Evolutionary conservation across 1,284 basidiomycete species (phyloP), one percentile per base, ranked within the genome.

Genomic region (Phlebopus sp.): DNA sequence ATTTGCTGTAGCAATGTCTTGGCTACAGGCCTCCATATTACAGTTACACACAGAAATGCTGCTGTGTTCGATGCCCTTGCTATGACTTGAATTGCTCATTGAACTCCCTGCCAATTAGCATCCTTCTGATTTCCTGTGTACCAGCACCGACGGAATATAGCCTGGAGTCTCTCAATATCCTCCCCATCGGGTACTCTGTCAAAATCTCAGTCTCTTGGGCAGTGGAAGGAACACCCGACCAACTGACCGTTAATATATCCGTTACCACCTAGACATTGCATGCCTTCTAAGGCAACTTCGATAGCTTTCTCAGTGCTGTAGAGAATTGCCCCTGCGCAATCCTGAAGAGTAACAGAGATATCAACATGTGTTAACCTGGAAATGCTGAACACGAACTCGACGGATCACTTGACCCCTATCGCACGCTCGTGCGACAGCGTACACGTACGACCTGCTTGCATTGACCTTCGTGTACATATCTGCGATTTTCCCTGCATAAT

Each of bases 391-490:
- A 74, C 82, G 57, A 62, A 93, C 92, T 60, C 84, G 74, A 54
- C 93, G 78, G 60, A 90, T 93, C 50, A 94, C 74, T 54, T 86
- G 80, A 2, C 90, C 91, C 23, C 72, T 72, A 68, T 96, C 93
- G 63, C 92, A 95, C 15, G 92, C 92, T 57, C 84, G 75, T 5
- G 90, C 92, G 18, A 97, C 94, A 19, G 92, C 88, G 67, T 97
- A 97, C 38, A 96, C 92, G 66, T 97, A 97, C 25, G 91, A 79
- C 46, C 95, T 77, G 48, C 90, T 89, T 4, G 94, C 90, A 57
- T 85, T 90, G 43, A 97, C 73, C 66, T 90, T 92, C 15, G 94
- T 97, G 66, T 97, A 97, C 94, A 97, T 97, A 68, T 97, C 94
- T 60, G 86, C 87, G 42, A 89, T 82, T 62, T 89, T 89, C 46